Conservation (phyloP, 139 green algal species). For the Volvox reticuliferus region DNA sequence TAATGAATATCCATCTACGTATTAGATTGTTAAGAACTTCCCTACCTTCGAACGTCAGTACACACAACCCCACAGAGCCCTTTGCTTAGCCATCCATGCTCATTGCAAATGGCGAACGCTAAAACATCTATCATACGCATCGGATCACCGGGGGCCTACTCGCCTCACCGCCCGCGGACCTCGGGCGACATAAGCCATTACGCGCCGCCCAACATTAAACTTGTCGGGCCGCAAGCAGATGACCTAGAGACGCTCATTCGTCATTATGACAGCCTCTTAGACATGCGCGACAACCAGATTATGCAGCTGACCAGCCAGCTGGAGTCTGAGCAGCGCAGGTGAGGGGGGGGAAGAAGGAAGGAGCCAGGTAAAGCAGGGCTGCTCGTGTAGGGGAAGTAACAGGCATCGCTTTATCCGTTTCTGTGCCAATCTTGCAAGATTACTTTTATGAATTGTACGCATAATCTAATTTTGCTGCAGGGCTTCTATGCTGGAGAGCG, state of each 20-base stretch:
- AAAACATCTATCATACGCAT: background rate
- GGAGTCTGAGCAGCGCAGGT: conserved; percentile 43
- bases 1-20: background rate
- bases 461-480: conserved; percentile 15
- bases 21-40: background rate
- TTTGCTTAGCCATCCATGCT: background rate
- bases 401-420: too few species aligned
- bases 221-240: conserved; percentile 9
- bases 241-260: conserved; percentile 23
- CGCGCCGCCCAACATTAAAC: conserved; percentile 28
- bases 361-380: too few species aligned
- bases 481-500: conserved; percentile 47
- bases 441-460: background rate
- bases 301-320: conserved; percentile 10
- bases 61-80: background rate
- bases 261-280: conserved; percentile 29
- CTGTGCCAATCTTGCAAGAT: too few species aligned
- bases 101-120: background rate
- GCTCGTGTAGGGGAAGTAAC: too few species aligned
- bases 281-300: conserved; percentile 16
- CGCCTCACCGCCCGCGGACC: background rate
- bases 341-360: too few species aligned
- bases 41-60: background rate
- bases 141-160: background rate
- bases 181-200: conserved; percentile 28